A percentile compares a stretch with the other conserved stretches of the same genome.
These are phyloP conservation scores for Thyridium curvatum DNA, from an alignment of 2,329 filamentous ascomycete species.

Conservation along the genomic window DNA sequence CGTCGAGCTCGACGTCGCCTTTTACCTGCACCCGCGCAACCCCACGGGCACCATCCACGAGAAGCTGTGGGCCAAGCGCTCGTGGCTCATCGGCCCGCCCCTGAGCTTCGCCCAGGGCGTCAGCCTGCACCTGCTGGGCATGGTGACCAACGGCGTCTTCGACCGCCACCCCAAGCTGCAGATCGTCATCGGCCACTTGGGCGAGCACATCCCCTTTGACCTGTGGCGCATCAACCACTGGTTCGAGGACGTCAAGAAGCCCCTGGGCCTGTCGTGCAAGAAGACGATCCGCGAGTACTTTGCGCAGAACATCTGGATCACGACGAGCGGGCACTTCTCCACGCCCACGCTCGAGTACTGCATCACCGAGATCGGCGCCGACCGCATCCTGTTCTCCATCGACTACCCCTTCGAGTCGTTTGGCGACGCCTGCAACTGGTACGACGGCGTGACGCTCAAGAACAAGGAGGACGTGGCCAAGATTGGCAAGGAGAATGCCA, in stretches of 20 bases:
- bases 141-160: slow-evolving; percentile 27
- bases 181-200: slow-evolving; percentile 32
- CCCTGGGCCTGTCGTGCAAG: slow-evolving; percentile 10
- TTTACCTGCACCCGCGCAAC: slow-evolving; percentile 58
- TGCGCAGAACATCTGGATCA: slow-evolving; percentile 14
- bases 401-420: slow-evolving; percentile 17
- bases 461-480: slow-evolving; percentile 7
- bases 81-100: slow-evolving; percentile 9
- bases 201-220: slow-evolving; percentile 22
- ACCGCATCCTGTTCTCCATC: slow-evolving; percentile 15
- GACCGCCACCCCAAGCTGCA: slow-evolving; percentile 28
- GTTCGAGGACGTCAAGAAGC: slow-evolving; percentile 13
- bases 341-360: slow-evolving; percentile 15
- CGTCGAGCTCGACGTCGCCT: slow-evolving; percentile 53
- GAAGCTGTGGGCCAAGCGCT: slow-evolving; percentile 3
- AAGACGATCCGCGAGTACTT: slow-evolving; percentile 16
- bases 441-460: slow-evolving; percentile 11
- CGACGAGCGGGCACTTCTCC: slow-evolving; percentile 17
- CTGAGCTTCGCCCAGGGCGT: slow-evolving; percentile 19
- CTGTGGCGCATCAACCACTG: slow-evolving; percentile 17
- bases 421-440: slow-evolving; percentile 12
- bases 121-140: slow-evolving; percentile 24
- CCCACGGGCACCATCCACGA: slow-evolving; percentile 38
- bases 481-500: slow-evolving; percentile 12
- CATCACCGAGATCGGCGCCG: slow-evolving; percentile 13